Percentiles rank a stretch among this genome's conserved stretches.
Conservation (phyloP, 176 grass and related monocot genomes). For the Oryza coarctata region DNA sequence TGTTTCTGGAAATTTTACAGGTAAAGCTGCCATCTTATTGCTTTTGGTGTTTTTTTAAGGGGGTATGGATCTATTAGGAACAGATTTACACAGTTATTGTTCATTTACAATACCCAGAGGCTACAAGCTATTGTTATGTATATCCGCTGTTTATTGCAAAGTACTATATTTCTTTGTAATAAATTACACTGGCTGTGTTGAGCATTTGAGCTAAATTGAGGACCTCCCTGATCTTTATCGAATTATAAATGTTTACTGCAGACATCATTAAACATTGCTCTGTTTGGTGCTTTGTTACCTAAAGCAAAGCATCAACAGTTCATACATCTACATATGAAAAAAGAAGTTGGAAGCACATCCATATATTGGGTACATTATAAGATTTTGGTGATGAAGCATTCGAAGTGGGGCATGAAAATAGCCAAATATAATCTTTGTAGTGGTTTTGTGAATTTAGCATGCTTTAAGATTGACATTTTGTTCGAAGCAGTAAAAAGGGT, state of each 20-base stretch:
- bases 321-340: constrained; percentile 20
- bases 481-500: neutral
- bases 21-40: constrained; percentile 38
- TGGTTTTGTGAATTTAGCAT: neutral
- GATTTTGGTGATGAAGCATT: neutral
- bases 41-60: neutral
- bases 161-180: neutral
- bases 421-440: neutral
- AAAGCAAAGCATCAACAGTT: neutral
- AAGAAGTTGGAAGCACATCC: neutral
- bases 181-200: neutral
- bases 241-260: neutral
- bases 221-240: neutral
- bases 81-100: neutral
- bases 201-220: neutral
- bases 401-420: neutral
- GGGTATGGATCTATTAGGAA: neutral
- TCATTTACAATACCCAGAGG: neutral
- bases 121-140: neutral
- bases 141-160: neutral
- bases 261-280: neutral
- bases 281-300: neutral
- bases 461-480: neutral
- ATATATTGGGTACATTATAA: neutral
- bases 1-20: constrained; percentile 96